Conservation (phyloP, 108 stramenopile genomes). For the Discostella stelligeroides region DNA sequence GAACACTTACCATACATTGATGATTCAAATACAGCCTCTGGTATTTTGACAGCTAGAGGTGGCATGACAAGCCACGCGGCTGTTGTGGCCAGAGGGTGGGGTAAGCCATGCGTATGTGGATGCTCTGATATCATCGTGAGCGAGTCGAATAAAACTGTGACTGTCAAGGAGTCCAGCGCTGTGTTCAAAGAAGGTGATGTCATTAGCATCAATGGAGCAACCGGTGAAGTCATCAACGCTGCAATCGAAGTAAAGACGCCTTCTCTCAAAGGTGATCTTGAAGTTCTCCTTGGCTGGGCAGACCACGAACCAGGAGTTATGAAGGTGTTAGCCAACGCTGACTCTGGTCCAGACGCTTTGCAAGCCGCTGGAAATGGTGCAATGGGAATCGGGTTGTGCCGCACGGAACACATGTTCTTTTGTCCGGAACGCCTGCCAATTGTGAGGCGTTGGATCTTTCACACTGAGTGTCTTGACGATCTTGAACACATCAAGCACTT, state of each 20-base stretch:
- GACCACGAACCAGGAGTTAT: constrained; percentile 61
- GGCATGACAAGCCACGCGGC: constrained; percentile 89
- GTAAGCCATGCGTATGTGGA: constrained; percentile 90
- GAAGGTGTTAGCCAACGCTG: constrained; percentile 83
- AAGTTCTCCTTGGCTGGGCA: constrained; percentile 64
- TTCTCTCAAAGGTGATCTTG: constrained; percentile 54
- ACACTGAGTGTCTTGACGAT: constrained; percentile 59
- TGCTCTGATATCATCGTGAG: constrained; percentile 71
- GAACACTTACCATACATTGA: neutral
- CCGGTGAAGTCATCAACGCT: constrained; percentile 74
- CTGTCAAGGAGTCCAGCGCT: constrained; percentile 52
- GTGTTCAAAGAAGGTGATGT: constrained; percentile 74
- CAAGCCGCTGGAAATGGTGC: constrained; percentile 76
- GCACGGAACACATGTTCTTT: constrained; percentile 93
- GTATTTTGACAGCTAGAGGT: constrained; percentile 83
- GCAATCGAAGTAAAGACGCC: constrained; percentile 54
- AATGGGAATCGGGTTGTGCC: constrained; percentile 79
- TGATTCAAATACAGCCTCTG: constrained; percentile 41
- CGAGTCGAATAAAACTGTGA: constrained; percentile 59
- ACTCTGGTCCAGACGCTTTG: constrained; percentile 77
- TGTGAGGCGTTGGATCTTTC: constrained; percentile 83
- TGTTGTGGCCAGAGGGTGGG: constrained; percentile 90
- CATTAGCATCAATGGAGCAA: constrained; percentile 80
- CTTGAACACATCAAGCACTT: constrained; percentile 62
- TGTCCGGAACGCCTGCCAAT: constrained; percentile 68